Base-by-base conservation (phyloP, 2,329 filamentous ascomycete genomes). In the Fusarium dlaminii region DNA sequence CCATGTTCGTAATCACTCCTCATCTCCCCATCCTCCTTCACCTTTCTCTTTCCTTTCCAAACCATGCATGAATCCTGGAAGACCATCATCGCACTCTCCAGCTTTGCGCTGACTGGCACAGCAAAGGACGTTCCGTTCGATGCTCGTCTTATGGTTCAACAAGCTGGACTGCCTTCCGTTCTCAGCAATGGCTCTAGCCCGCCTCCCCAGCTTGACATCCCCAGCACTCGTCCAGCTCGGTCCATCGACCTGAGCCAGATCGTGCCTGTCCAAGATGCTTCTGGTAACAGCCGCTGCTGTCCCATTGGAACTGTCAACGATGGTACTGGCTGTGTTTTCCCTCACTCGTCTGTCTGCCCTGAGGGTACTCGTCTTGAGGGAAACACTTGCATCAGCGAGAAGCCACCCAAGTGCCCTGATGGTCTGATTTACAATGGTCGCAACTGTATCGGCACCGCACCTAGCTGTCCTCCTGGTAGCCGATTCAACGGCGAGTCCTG, bases 301-400 rank as follows among this genome's bases (percentile, higher is more conserved):
- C 68, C 59, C 20, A 48, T 72, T 17, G 70, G 68, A 34, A 72
- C 70, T 15, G 43, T 72, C 30, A 72, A 72, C n/a, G 68, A 72
- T 14, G 54, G 68, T 3, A 72, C 58, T 9, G 68, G 64, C 27
- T 72, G 70, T 27, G 68, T 72, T 12, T 72, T 72, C n/a, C 70
- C 70, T 14, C n/a, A 72, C 22, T 72, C 68, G 8, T 72, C 63
- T 3, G 68, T 72, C 3, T 72, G 64, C 6, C 51, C 63, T n/a
- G 45, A 62, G 22, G 70, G 59, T 2, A 72, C 68, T 3, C 37
- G 59, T 18, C 70, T 72, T 15, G 54, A 69, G n/a, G 68, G 64
- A 8, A 72, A 72, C 27, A 58, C 49, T 29, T 72, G 70, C 8
- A 67, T 72, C n/a, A 58, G 64, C 27, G 61, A 45, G 27, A 52